Evolutionary conservation across 139 green algal species (phyloP), one percentile per base, ranked within the genome.

Genomic region (Picochlorum costavermella): DNA sequence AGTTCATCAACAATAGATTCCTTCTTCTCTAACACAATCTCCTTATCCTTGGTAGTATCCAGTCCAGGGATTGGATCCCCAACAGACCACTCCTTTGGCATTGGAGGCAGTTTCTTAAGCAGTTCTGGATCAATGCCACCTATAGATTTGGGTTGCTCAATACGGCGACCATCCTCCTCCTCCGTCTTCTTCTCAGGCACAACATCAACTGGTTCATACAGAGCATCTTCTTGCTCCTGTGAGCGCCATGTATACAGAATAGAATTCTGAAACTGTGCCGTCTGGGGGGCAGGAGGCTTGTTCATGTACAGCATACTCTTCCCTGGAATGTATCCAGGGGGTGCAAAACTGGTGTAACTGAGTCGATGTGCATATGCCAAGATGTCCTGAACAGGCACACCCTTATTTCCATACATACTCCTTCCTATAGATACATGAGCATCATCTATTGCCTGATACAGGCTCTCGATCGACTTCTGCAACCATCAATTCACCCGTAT

Each of bases 221-320:
- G 50, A 30, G n/a, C 17, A 28, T 20, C n/a, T 55, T 55, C 17
- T 55, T 20, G 46, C 3, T 40, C 33, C 33, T 40, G 33, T 11
- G 33, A 40, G 3, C 33, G 33, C 8, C 9, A 8, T 2, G 33
- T 40, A 25, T 84, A 72, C 16, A 84, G 75, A 65, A 68, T 58
- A 3, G 78, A 83, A 23, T 46, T 58, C 1, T 68, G 50, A 26
- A 84, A 45, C 65, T 84, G 71, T 10, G 60, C 56, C 13, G 83
- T 68, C 48, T 84, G 78, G 16, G 75, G 78, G 28, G 74, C 73
- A 3, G 78, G 78, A 2, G 78, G 78, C 40, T 78, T 65, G 65
- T 79, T 79, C 43, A 72, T 49, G 12, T 37, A 45, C 33, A 76
- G 67, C 20, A 46, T 44, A 17, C 73, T 71, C 40, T 64, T 37